Conservation (phyloP, 2,329 filamentous ascomycete genomes). For the Fusarium torulosum region DNA sequence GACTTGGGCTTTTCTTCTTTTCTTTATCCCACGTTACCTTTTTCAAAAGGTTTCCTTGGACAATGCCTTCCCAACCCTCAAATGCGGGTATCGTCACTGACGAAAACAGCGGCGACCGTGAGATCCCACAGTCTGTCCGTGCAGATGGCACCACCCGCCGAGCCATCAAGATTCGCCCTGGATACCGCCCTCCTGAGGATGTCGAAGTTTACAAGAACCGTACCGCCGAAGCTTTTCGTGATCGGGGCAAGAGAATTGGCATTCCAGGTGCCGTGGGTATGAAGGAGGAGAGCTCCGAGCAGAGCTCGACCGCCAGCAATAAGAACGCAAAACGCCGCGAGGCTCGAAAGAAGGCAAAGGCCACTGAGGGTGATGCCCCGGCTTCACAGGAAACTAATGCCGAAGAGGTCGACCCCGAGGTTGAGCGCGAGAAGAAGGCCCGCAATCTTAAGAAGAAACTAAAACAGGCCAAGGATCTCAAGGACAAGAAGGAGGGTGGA, state of each 20-base stretch:
- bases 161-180: constrained; percentile 93
- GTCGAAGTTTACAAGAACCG: constrained; percentile 96
- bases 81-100: constrained; percentile 83
- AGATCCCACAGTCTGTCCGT: constrained; percentile 88
- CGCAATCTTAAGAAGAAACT: constrained; percentile 94
- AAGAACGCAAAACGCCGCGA: constrained; percentile 87
- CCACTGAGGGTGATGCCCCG: constrained; percentile 66
- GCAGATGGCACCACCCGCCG: constrained; percentile 92
- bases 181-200: constrained; percentile 94
- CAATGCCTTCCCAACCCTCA: constrained; percentile 65
- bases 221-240: constrained; percentile 86
- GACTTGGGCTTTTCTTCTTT: background rate
- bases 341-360: constrained; percentile 67
- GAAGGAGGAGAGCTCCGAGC: constrained; percentile 62
- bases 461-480: constrained; percentile 90
- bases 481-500: constrained; percentile 90
- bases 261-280: constrained; percentile 80
- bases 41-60: background rate
- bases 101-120: constrained; percentile 80
- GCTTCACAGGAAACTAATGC: constrained; percentile 39
- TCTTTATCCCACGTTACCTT: background rate
- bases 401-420: constrained; percentile 73
- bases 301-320: constrained; percentile 68
- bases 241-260: constrained; percentile 70
- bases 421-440: constrained; percentile 91